Evolutionary conservation across 73 alveolate genomes (phyloP).

Genomic region (Paramecium primaurelia): DNA sequence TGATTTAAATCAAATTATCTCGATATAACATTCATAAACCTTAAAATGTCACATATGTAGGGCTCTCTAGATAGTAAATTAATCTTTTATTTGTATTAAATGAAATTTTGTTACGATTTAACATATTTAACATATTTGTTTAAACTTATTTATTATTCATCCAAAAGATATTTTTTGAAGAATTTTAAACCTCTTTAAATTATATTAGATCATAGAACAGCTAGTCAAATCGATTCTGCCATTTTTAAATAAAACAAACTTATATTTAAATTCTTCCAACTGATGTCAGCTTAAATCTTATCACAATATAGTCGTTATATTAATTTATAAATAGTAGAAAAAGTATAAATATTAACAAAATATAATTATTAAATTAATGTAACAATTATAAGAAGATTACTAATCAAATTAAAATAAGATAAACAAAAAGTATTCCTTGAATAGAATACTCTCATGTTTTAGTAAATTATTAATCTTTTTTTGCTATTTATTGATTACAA

Average conservation of each 20-base stretch:
- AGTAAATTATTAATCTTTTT: not conserved
- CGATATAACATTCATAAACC: not conserved
- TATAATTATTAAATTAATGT: not conserved
- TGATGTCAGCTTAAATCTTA: not conserved
- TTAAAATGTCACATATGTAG: slow-evolving; percentile 46
- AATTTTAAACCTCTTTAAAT: not conserved
- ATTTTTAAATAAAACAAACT: not conserved
- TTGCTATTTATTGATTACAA: not conserved
- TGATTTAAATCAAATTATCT: not conserved
- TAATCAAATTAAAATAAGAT: not conserved
- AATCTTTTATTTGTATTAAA: not conserved
- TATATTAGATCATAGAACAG: not conserved
- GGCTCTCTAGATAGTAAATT: slow-evolving; percentile 6
- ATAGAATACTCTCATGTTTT: not conserved
- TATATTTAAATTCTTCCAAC: not conserved
- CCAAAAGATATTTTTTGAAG: not conserved
- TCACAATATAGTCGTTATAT: not conserved
- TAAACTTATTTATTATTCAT: not conserved
- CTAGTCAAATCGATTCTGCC: not conserved
- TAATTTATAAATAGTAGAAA: not conserved
- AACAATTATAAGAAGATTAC: not conserved
- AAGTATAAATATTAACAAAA: not conserved
- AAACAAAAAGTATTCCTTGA: not conserved
- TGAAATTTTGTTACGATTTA: not conserved
- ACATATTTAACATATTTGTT: not conserved